Evolutionary conservation across 495 filamentous ascomycete species (phyloP), one percentile per base, ranked within the genome.

Genomic region (Neurospora sp.): DNA sequence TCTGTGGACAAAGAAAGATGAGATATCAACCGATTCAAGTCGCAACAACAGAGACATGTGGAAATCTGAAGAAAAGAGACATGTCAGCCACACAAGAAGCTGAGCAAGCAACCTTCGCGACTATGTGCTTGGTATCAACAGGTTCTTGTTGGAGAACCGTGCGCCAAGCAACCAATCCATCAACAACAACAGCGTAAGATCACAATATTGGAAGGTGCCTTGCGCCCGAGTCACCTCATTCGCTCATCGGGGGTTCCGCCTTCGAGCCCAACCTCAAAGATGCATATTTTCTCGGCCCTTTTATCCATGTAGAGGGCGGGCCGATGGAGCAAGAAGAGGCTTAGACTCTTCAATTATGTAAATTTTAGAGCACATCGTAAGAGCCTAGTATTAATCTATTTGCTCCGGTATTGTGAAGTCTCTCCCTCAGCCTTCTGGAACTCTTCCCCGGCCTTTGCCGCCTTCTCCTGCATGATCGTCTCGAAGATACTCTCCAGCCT

Each of bases 401-500:
- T 70, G 38, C 72, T 69, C 31, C 70, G 73, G 37, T 80, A 80
- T 74, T 78, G 72, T 4, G 79, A 79, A 8, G 41, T 40, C 37
- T 78, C 75, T 3, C 75, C 77, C 1, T 70, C 48, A 3, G 39
- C 8, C 14, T 27, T 31, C 20, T 69, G 40, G 14, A n/a, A 44
- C 14, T 35, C 42, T 27, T 68, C 70, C 14, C 48, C 68, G 0
- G 12, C 27, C 35, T 59, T 69, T 41, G 73, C 14, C 14, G 40
- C 70, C 75, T 75, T 78, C 10, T 78, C 72, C 16, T 72, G 71
- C 14, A 81, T 42, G 3, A 84, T 79, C 65, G 79, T 80, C 70
- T 82, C 80, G 82, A 90, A 86, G 9, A 88, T 78, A 59, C 73
- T 73, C 74, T 84, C 82, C 73, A 90, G 78, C 72, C 75, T 81